Conservation (phyloP, 352 stramenopile species). For the Globisporangium polare region DNA sequence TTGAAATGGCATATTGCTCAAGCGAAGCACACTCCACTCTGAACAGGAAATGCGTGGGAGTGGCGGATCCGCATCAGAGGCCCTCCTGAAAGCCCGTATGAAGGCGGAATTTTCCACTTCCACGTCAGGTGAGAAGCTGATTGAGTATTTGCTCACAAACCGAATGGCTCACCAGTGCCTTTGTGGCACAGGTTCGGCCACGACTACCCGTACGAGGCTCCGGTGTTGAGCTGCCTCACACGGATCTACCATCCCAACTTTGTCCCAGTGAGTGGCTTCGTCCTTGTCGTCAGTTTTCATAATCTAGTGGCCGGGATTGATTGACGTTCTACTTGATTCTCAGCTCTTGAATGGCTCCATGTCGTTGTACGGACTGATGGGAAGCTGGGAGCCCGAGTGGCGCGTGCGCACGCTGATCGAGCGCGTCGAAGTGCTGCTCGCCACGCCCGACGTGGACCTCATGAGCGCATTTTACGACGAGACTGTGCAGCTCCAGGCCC, state of each 20-base stretch:
- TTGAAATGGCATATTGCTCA: no score
- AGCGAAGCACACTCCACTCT: not conserved
- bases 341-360: not conserved
- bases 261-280: not conserved
- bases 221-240: not conserved
- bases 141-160: not conserved
- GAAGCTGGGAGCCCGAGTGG: not conserved
- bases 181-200: not conserved
- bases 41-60: not conserved
- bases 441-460: not conserved
- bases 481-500: not conserved
- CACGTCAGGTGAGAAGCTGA: not conserved
- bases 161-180: not conserved
- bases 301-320: no score
- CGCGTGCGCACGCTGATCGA: not conserved
- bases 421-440: not conserved
- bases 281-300: no score
- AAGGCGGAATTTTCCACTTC: not conserved
- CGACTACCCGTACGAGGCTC: not conserved
- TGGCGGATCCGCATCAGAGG: not conserved
- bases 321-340: no score
- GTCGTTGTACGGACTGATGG: not conserved
- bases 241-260: not conserved
- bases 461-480: not conserved
- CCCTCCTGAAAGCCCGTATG: not conserved